Base-by-base conservation (phyloP, 306 rosid genomes). In the Arachis stenosperma region DNA sequence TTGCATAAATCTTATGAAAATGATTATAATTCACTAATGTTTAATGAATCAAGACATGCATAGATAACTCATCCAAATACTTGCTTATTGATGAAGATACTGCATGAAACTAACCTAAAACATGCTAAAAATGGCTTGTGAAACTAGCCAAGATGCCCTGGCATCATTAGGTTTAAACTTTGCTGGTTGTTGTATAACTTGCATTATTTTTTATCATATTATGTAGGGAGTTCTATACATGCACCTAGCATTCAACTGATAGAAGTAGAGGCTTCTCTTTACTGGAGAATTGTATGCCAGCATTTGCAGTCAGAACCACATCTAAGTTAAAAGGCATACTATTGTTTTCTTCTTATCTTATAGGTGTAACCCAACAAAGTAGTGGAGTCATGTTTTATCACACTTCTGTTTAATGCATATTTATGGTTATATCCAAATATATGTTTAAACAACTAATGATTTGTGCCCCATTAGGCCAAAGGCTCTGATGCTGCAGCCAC, bases 401-500 rank as follows among this genome's bases (percentile, higher is more conserved):
- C 42, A 42, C 33, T 59, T 59, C 41, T 43, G 42, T 43, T 46
- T 30, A 22, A 44, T 59, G 22, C 63, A 52, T 7, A 59, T 22
- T 62, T 13, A 67, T 67, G 48, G 57, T 36, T 52, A 22, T 6
- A 57, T 50, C 69, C 53, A 51, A 48, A 13, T 27, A 15, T 53
- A 12, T 42, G 8, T 48, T n/a, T 59, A 52, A 51, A 60, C n/a
- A 58, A 13, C 46, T 67, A 58, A 74, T 53, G 43, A 69, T 41
- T 71, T 79, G 65, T 79, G 64, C 67, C 71, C 76, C 68, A 55
- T 63, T 83, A 93, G 98, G 90, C 82, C 69, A 91, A 85, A 79
- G 99, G 97, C 74, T 85, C 96, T 70, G 96, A 91, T 79, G 97
- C 99, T 83, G 97, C 99, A 43, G 83, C 91, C 40, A 84, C 97